Base-by-base conservation (phyloP, 352 stramenopile species). In the Pythium aphanidermatum region DNA sequence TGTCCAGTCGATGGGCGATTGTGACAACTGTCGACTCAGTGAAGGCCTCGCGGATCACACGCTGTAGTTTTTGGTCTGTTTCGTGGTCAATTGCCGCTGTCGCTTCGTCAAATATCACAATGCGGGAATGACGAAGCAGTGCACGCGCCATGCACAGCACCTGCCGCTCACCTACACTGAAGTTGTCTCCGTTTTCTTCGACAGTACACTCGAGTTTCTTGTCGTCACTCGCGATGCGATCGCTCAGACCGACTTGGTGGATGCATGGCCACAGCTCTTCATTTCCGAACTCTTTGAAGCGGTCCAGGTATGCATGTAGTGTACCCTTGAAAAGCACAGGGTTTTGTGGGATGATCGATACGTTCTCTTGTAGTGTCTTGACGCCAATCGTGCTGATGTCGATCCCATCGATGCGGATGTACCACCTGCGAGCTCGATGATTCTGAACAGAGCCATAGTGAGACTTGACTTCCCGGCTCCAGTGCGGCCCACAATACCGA, bases 91-190 rank as follows among this genome's bases (percentile, higher is more conserved):
- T 80, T 20, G 69, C 81, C 16, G 76, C 74, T 7, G 91, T 98
- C 4, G 92, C 92, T 65, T 98, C 95, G 49, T 98, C 95, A 66
- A 98, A 89, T 3, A 98, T 54, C 11, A 98, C 57, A 23, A 98
- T 86, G 12, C 46, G 40, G 21, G 83, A 84, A 25, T 91, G 69
- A 5, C 66, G 63, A 4, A 98, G 57, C 42, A 97, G 58, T 9
- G 92, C 92, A 33, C 95, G 62, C 23, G 80, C 95, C 36, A 98
- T 65, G 47, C 87, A 96, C 9, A 98, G 51, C n/a, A 98, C 58
- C 65, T 98, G 92, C 4, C 92, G 61, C 62, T 98, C 84, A 3
- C 95, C 95, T 25, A 97, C 83, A 44, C 62, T 91, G 27, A 96
- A 97, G 61, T 98, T 99, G 14, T 68, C 68, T 12, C 95, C 96